Conservation (phyloP, 768 basidiomycete genomes). For the Boletellus emodensis region DNA sequence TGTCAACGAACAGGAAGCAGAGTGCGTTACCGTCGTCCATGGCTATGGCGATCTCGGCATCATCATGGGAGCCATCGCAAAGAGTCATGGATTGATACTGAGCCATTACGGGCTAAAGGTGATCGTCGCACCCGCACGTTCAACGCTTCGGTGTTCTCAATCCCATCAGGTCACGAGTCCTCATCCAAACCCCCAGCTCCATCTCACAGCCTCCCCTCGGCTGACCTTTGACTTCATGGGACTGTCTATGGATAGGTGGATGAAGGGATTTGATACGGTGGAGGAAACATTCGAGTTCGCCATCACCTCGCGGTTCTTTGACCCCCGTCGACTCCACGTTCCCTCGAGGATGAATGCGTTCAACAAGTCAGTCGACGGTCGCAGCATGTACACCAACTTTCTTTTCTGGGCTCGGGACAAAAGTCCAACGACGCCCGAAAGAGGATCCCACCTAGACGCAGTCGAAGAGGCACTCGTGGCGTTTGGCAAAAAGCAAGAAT, state of each 20-base stretch:
- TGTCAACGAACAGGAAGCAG: conserved; percentile 43
- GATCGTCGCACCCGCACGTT: neutral
- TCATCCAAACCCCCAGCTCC: conserved; percentile 37
- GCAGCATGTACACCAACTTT: conserved; percentile 60
- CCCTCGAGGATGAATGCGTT: conserved; percentile 31
- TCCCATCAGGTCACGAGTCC: conserved; percentile 23
- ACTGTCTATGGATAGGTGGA: conserved; percentile 49
- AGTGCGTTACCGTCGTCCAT: conserved; percentile 51
- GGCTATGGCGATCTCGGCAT: conserved; percentile 72
- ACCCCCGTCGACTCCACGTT: conserved; percentile 35
- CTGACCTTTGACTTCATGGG: conserved; percentile 55
- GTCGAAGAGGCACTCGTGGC: conserved; percentile 45
- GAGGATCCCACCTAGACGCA: conserved; percentile 18
- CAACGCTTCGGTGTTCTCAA: conserved; percentile 11
- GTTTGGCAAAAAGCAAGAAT: conserved; percentile 51
- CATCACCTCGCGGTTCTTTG: conserved; percentile 49
- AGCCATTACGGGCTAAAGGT: conserved; percentile 61
- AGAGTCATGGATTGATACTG: conserved; percentile 47
- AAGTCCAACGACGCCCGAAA: conserved; percentile 7
- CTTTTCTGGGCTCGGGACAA: conserved; percentile 43
- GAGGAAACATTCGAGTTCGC: conserved; percentile 58
- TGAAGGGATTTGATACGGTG: conserved; percentile 51
- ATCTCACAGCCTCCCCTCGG: conserved; percentile 47
- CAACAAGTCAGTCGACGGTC: conserved; percentile 41
- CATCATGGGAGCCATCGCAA: conserved; percentile 57